Conservation (phyloP, 2,329 filamentous ascomycete genomes). For the Apiospora malaysiana region DNA sequence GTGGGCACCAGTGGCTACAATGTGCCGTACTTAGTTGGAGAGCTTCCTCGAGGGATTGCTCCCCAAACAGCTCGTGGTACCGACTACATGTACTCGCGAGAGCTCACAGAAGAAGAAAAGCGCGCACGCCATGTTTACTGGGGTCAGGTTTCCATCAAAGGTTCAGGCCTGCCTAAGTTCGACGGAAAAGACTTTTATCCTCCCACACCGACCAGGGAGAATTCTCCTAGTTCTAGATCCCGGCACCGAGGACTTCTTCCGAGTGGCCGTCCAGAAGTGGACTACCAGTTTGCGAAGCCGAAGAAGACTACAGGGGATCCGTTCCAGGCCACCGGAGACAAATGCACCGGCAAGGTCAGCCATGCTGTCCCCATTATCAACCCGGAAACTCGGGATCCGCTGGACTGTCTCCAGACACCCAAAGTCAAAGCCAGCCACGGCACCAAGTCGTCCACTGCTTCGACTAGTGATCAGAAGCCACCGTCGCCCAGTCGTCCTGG, state of each 20-base stretch:
- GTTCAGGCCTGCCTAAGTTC: conserved; percentile 64
- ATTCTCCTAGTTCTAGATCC: not conserved
- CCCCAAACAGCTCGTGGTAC: conserved; percentile 47
- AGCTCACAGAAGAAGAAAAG: conserved; percentile 64
- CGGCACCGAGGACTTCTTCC: conserved; percentile 12
- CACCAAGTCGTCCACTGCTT: conserved; percentile 23
- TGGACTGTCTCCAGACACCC: conserved; percentile 25
- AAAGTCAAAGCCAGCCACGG: conserved; percentile 19
- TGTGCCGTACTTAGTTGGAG: conserved; percentile 62
- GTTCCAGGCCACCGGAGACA: conserved; percentile 34
- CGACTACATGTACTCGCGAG: conserved; percentile 61
- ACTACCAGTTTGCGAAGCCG: conserved; percentile 28
- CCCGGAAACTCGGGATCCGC: conserved; percentile 32
- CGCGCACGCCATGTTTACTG: conserved; percentile 66
- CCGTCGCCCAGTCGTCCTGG: conserved; percentile 28
- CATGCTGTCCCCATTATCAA: conserved; percentile 43
- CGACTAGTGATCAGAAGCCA: conserved; percentile 28
- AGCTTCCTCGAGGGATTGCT: conserved; percentile 51
- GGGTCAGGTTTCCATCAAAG: conserved; percentile 59
- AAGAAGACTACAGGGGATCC: conserved; percentile 36
- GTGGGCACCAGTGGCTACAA: conserved; percentile 23
- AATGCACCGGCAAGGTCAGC: conserved; percentile 35
- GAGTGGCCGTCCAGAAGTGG: conserved; percentile 25
- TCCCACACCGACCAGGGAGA: conserved; percentile 55
- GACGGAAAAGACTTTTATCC: conserved; percentile 70